Percentiles rank a stretch among this genome's conserved stretches.
phyloP scores from a whole-genome alignment of 83 land plant genomes.

The Diphasiastrum complanatum region DNA sequence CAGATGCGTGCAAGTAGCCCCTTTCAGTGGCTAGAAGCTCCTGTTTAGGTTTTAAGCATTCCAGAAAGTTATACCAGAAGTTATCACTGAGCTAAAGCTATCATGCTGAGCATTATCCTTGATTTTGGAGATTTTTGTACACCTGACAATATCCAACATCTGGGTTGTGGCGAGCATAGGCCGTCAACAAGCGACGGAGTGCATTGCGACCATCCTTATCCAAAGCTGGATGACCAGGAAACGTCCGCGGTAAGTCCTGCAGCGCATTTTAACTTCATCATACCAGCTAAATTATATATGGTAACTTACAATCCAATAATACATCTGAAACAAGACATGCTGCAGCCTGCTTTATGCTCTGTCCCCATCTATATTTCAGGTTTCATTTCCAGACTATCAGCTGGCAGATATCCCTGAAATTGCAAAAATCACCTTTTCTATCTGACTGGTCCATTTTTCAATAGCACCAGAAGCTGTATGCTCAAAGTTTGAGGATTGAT shows the following conservation, averaged over 20 bases:
- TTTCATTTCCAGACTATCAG: too few species aligned
- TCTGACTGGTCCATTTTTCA: slow-evolving; percentile 7
- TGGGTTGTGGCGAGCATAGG: slow-evolving; percentile 13
- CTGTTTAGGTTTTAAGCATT: too few species aligned
- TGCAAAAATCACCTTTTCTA: slow-evolving; percentile 21
- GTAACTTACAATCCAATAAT: background rate
- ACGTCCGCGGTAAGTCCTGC: slow-evolving; percentile 13
- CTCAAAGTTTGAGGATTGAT: background rate
- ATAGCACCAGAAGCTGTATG: background rate
- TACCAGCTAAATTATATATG: background rate
- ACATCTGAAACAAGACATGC: background rate
- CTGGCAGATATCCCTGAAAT: too few species aligned
- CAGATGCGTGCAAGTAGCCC: too few species aligned
- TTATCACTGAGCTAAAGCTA: too few species aligned
- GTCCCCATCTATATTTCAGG: too few species aligned
- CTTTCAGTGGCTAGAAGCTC: too few species aligned
- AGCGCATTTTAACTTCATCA: background rate
- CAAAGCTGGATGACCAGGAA: slow-evolving; percentile 16
- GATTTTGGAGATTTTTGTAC: too few species aligned
- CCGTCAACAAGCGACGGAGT: slow-evolving; percentile 7
- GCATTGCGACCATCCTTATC: slow-evolving; percentile 18
- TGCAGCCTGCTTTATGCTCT: too few species aligned
- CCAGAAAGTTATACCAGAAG: too few species aligned
- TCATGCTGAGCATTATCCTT: too few species aligned
- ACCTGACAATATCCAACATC: slow-evolving; percentile 19